Percentiles rank a stretch among this genome's conserved stretches.
These are phyloP conservation scores for Phytophthora litchii DNA, from an alignment of 352 stramenopile genomes.

Conservation along the genomic window DNA sequence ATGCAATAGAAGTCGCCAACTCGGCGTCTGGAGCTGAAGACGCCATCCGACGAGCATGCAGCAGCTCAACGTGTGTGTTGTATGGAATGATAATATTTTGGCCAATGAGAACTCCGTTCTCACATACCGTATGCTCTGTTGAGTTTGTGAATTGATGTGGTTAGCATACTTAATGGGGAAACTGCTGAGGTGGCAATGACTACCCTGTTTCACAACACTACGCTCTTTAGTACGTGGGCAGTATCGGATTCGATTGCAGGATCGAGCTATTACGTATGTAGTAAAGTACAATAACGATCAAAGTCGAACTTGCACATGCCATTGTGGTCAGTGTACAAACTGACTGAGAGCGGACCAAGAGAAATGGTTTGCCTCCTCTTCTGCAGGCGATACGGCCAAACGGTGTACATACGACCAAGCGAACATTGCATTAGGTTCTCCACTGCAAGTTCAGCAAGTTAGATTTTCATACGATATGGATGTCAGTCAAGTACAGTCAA, in stretches of 20 bases:
- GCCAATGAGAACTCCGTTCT: not conserved
- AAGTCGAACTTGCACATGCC: too few relatives aligned
- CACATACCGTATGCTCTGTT: not conserved
- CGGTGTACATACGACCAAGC: not conserved
- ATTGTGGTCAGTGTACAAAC: too few relatives aligned
- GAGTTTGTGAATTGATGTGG: conserved; percentile 1
- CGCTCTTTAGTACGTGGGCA: too few relatives aligned
- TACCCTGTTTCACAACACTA: too few relatives aligned
- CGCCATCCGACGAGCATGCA: not conserved
- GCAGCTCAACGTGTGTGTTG: not conserved
- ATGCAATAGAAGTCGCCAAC: not conserved
- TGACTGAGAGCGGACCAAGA: too few relatives aligned
- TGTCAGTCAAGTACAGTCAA: conserved; percentile 9
- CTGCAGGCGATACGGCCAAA: conserved; percentile 5
- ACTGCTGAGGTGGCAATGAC: too few relatives aligned
- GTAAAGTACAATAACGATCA: too few relatives aligned
- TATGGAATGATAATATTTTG: not conserved
- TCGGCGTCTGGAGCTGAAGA: conserved; percentile 1
- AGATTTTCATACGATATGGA: not conserved
- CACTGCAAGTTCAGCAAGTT: conserved; percentile 1
- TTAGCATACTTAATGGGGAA: too few relatives aligned
- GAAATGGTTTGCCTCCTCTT: too few relatives aligned
- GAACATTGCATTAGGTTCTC: not conserved
- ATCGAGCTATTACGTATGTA: too few relatives aligned
- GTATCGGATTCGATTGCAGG: too few relatives aligned